Percentiles rank a stretch among this genome's conserved stretches.
These are phyloP conservation scores for Trichoderma citrinoviride DNA, from an alignment of 2,329 filamentous ascomycete species.

Conservation along the genomic window DNA sequence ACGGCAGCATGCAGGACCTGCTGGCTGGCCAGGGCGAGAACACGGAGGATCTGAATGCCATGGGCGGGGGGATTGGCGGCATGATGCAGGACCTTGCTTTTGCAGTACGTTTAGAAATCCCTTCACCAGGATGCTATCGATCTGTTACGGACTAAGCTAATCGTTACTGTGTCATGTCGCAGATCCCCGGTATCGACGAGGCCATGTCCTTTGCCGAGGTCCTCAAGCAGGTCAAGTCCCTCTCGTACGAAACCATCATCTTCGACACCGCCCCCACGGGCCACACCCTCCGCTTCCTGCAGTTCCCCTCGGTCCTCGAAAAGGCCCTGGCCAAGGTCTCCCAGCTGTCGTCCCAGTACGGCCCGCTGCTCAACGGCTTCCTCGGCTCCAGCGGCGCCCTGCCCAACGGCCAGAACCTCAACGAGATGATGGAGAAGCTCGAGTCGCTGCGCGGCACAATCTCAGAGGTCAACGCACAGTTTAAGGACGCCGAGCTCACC, in stretches of 20 bases:
- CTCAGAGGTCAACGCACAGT: constrained; percentile 92
- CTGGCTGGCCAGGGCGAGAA: constrained; percentile 69
- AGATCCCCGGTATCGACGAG: constrained; percentile 98
- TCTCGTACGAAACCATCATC: constrained; percentile 98
- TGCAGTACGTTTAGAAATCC: constrained; percentile 62
- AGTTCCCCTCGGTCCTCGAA: constrained; percentile 96
- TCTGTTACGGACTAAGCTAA: neutral
- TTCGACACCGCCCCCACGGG: constrained; percentile 98
- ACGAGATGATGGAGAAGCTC: constrained; percentile 91
- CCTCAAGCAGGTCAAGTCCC: constrained; percentile 97
- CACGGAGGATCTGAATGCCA: constrained; percentile 59
- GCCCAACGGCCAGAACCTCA: constrained; percentile 88
- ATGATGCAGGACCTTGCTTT: constrained; percentile 99
- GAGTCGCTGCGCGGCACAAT: constrained; percentile 92
- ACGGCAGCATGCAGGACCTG: constrained; percentile 94
- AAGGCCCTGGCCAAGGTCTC: constrained; percentile 98
- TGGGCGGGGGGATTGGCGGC: constrained; percentile 73
- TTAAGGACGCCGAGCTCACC: constrained; percentile 93
- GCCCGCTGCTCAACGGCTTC: constrained; percentile 90
- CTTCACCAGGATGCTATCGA: neutral
- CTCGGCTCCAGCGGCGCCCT: constrained; percentile 72
- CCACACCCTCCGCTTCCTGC: constrained; percentile 96
- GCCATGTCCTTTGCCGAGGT: constrained; percentile 99
- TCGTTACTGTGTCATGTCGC: neutral
- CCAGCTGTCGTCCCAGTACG: constrained; percentile 90